Conservation (phyloP, 2,329 filamentous ascomycete genomes). For the Phoma sp. region DNA sequence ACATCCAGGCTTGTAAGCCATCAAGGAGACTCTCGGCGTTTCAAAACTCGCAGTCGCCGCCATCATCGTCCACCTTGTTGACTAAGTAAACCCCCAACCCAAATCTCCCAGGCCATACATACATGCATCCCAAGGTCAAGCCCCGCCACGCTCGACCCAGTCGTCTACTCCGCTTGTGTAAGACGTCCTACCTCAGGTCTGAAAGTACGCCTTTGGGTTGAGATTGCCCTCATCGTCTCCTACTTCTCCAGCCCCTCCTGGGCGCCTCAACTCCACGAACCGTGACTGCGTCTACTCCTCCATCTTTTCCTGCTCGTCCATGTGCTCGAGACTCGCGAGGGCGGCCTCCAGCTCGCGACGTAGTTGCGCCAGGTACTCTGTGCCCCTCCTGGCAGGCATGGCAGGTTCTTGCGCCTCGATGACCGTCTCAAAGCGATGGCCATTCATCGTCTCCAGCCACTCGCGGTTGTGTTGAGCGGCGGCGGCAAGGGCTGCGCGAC, state of each 20-base stretch:
- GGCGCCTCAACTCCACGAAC: too few species aligned
- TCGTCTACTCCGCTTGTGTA: constrained; percentile 2
- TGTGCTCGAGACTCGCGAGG: neutral
- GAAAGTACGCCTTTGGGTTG: constrained; percentile 7
- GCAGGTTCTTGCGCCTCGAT: neutral
- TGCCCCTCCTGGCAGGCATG: neutral
- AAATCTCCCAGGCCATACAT: neutral
- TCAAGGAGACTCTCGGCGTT: neutral
- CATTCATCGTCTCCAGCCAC: neutral
- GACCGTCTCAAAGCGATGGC: neutral
- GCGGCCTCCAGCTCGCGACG: neutral
- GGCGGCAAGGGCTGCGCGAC: neutral
- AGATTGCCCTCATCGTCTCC: neutral
- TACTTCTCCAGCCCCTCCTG: neutral
- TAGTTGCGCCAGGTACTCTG: neutral
- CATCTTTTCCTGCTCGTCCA: neutral
- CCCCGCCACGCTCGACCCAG: neutral
- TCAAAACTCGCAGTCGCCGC: neutral
- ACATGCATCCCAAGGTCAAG: neutral
- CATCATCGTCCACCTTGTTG: neutral
- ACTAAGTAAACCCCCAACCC: neutral
- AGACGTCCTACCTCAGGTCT: constrained; percentile 7
- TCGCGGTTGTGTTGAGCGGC: neutral
- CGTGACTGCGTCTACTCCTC: neutral
- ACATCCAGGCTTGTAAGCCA: neutral